Percentiles rank a stretch among this genome's conserved stretches.
phyloP scores from a whole-genome alignment of 2,329 filamentous ascomycete species.

The Cladorrhinum sp. region DNA sequence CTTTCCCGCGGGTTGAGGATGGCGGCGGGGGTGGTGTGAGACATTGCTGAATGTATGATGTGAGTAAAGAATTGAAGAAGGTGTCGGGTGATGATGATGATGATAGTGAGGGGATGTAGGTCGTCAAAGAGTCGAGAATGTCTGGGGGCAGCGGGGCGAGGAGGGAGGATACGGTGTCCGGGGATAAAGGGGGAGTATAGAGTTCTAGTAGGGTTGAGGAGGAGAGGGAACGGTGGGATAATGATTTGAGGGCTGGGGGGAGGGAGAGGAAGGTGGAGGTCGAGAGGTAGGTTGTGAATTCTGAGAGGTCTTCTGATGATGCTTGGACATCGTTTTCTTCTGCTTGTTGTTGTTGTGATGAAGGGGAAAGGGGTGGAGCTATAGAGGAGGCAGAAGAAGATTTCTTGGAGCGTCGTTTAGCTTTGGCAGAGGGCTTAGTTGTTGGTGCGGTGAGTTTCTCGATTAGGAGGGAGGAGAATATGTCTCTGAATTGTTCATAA shows the following conservation, averaged over 20 bases:
- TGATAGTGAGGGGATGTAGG: slow-evolving; percentile 47
- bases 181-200: slow-evolving; percentile 53
- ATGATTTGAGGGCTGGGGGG: slow-evolving; percentile 56
- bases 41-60: slow-evolving; percentile 52
- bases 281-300: slow-evolving; percentile 80
- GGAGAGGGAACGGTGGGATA: slow-evolving; percentile 60
- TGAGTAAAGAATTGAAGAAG: slow-evolving; percentile 60
- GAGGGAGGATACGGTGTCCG: slow-evolving; percentile 47
- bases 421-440: slow-evolving; percentile 45
- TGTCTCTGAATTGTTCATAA: slow-evolving; percentile 70
- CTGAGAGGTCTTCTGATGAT: slow-evolving; percentile 35
- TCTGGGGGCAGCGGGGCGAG: slow-evolving; percentile 55
- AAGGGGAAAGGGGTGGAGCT: neutral
- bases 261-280: slow-evolving; percentile 65
- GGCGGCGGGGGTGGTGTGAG: slow-evolving; percentile 60
- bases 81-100: slow-evolving; percentile 31
- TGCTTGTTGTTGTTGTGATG: neutral
- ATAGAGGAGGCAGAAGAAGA: neutral
- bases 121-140: slow-evolving; percentile 63
- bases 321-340: neutral
- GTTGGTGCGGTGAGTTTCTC: slow-evolving; percentile 50
- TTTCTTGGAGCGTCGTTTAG: slow-evolving; percentile 35
- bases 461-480: slow-evolving; percentile 66
- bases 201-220: slow-evolving; percentile 48
- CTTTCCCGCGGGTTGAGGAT: slow-evolving; percentile 50